Percentiles rank a stretch among this genome's conserved stretches.
Conservation (phyloP, 192 early-diverging fungal species). For the Coemansia sp. region DNA sequence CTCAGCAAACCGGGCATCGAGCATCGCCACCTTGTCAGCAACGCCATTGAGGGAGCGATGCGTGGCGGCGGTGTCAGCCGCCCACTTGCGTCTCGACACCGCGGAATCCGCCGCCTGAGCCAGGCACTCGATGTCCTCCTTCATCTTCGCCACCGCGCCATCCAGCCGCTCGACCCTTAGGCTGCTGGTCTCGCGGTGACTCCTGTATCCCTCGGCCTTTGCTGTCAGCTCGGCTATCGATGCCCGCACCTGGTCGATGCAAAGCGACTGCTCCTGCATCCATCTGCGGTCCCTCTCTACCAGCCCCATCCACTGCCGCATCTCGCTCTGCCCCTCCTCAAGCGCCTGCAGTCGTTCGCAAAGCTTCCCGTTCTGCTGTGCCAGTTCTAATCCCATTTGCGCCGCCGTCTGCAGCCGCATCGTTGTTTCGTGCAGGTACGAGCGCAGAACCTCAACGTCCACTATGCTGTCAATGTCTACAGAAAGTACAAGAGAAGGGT, state of each 20-base stretch:
- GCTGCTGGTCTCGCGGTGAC: conserved; percentile 8
- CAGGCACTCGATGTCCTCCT: conserved; percentile 30
- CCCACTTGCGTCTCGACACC: conserved; percentile 2
- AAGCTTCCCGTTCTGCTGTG: conserved; percentile 38
- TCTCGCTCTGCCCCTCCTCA: conserved; percentile 23
- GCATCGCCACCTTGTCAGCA: conserved; percentile 5
- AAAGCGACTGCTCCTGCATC: conserved; percentile 51
- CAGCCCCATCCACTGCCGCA: conserved; percentile 28
- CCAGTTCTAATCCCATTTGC: conserved; percentile 43
- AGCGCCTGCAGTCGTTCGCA: conserved; percentile 19
- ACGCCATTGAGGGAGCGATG: conserved; percentile 16
- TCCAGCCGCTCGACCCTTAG: conserved; percentile 14
- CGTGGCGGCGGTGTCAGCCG: conserved; percentile 3
- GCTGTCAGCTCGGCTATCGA: conserved; percentile 28
- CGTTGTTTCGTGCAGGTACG: conserved; percentile 38
- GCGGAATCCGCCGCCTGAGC: conserved; percentile 12
- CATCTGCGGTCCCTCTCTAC: conserved; percentile 47
- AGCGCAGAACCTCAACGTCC: conserved; percentile 29
- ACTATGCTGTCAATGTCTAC: conserved; percentile 24
- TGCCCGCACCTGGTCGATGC: conserved; percentile 39
- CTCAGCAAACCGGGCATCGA: conserved; percentile 7
- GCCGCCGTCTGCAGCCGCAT: conserved; percentile 36
- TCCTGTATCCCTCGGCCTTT: conserved; percentile 3
- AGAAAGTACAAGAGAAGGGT: background rate
- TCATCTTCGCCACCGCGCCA: conserved; percentile 9